Evolutionary conservation across 345 rosid species (phyloP).

Genomic region (Conringia planisiliqua): DNA sequence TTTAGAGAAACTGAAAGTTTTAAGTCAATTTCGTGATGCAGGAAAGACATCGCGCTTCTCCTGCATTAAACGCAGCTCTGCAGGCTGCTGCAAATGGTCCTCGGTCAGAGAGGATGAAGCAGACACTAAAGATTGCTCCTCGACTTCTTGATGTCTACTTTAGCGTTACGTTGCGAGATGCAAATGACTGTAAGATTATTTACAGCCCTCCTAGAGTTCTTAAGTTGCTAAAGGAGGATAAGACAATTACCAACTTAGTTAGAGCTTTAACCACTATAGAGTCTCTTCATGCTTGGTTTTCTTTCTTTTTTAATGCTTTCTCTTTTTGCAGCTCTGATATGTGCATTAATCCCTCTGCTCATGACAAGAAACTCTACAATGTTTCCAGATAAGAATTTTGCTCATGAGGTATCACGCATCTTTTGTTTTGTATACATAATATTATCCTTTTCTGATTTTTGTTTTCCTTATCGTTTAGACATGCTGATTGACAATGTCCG

Average conservation of each 20-base stretch:
- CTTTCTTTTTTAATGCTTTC: not conserved
- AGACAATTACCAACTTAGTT: not conserved
- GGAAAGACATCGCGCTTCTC: slow-evolving; percentile 87
- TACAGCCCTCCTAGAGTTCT: not conserved
- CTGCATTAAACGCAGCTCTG: slow-evolving; percentile 60
- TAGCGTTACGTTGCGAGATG: slow-evolving; percentile 62
- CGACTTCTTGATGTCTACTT: slow-evolving; percentile 74
- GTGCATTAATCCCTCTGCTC: slow-evolving; percentile 82
- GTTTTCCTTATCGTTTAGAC: not conserved
- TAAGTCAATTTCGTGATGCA: slow-evolving; percentile 38
- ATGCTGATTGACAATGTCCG: not conserved
- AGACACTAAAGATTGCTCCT: slow-evolving; percentile 66
- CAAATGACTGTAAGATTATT: slow-evolving; percentile 67
- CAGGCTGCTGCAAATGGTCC: slow-evolving; percentile 70
- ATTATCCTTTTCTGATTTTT: not conserved
- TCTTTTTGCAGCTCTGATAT: slow-evolving; percentile 68
- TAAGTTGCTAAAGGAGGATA: not conserved
- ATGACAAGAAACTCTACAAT: slow-evolving; percentile 75
- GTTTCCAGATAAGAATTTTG: slow-evolving; percentile 70
- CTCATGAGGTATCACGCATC: slow-evolving; percentile 59
- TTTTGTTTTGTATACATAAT: slow-evolving; percentile 7
- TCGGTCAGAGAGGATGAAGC: slow-evolving; percentile 73
- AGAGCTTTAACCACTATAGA: not conserved
- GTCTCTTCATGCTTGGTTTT: not conserved
- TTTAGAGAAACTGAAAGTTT: not conserved